Percentiles rank a stretch among this genome's conserved stretches.
phyloP scores from a whole-genome alignment of 1,284 basidiomycete genomes.

The Phaffia rhodozyma region DNA sequence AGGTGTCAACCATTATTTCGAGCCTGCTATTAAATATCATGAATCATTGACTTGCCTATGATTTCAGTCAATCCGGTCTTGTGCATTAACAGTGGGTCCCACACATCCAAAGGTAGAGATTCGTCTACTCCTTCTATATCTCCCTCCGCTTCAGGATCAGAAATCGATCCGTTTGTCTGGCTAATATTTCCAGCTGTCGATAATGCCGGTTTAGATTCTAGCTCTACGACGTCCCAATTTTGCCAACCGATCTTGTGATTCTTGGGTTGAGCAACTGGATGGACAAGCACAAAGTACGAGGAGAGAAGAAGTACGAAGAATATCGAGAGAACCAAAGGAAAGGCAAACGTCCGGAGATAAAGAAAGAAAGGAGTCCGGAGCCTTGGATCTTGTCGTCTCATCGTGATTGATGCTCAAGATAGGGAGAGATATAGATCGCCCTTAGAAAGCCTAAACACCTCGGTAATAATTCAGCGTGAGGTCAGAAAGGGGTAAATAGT shows the following conservation, averaged over 20 bases:
- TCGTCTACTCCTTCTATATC: not conserved
- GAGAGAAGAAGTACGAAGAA: slow-evolving; percentile 5
- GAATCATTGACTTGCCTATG: not conserved
- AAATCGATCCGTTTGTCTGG: not conserved
- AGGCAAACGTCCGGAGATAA: slow-evolving; percentile 7
- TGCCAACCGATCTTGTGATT: slow-evolving; percentile 10
- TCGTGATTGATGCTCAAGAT: too few species aligned
- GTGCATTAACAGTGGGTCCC: slow-evolving; percentile 16
- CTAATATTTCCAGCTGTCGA: not conserved
- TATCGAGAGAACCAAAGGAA: not conserved
- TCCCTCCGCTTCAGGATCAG: not conserved
- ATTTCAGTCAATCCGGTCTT: slow-evolving; percentile 3
- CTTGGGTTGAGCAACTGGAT: not conserved
- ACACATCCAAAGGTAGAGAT: slow-evolving; percentile 10
- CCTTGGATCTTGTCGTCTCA: too few species aligned
- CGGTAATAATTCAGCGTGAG: too few species aligned
- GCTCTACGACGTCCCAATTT: slow-evolving; percentile 7
- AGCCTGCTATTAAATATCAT: too few species aligned
- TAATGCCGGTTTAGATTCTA: not conserved
- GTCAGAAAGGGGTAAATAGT: too few species aligned
- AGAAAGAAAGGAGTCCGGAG: not conserved
- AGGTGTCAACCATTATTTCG: not conserved
- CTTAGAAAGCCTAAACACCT: too few species aligned
- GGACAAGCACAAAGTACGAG: slow-evolving; percentile 3
- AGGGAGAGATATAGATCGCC: too few species aligned